Percentiles rank a stretch among this genome's conserved stretches.
phyloP scores from a whole-genome alignment of 805 yeast species.

The Wickerhamiella vanderwaltii region DNA sequence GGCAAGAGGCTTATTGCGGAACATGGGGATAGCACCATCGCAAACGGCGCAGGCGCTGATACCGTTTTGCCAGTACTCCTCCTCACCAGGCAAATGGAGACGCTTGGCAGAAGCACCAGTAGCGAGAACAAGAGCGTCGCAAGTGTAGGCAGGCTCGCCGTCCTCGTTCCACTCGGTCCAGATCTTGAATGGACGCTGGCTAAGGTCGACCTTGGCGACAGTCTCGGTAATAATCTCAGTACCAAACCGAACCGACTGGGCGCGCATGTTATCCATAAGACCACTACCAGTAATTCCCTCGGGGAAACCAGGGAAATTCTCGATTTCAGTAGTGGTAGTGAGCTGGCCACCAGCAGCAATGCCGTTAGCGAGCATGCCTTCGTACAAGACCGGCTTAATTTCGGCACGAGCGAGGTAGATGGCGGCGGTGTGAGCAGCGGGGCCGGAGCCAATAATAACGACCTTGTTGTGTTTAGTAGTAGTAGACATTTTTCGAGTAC shows the following conservation, averaged over 20 bases:
- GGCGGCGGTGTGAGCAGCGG: constrained; percentile 99
- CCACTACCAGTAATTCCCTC: constrained; percentile 76
- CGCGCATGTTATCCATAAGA: constrained; percentile 89
- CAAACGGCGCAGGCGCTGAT: constrained; percentile 99
- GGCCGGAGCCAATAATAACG: constrained; percentile 70
- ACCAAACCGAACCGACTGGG: constrained; percentile 78
- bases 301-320: constrained; percentile 99
- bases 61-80: constrained; percentile 97
- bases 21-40: constrained; percentile 99
- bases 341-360: constrained; percentile 98
- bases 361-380: constrained; percentile 95
- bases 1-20: constrained; percentile 94
- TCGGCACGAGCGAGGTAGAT: constrained; percentile 95
- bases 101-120: constrained; percentile 99
- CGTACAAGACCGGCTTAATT: constrained; percentile 82
- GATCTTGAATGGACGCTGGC: constrained; percentile 81
- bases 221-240: constrained; percentile 93
- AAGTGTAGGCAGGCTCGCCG: constrained; percentile 65
- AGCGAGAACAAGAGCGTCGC: constrained; percentile 86
- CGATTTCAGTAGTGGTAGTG: constrained; percentile 97
- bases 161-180: constrained; percentile 97
- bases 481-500: constrained; percentile 11
- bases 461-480: constrained; percentile 24
- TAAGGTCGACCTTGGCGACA: constrained; percentile 79
- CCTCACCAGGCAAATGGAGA: constrained; percentile 90